phyloP scores from a whole-genome alignment of 768 basidiomycete species.

The Holtermannia corniformis region DNA sequence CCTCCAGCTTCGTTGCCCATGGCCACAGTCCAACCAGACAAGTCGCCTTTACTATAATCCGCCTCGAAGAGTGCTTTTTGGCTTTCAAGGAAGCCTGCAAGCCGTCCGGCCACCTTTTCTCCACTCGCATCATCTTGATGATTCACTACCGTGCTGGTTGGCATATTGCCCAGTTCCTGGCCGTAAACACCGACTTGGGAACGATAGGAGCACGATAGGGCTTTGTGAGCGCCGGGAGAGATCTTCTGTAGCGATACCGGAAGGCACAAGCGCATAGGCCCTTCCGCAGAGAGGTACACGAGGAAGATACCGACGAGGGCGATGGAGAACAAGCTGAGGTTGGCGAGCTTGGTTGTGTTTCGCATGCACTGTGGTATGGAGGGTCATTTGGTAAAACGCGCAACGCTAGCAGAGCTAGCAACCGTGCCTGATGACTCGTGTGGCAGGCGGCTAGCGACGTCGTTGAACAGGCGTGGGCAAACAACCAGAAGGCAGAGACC shows the following conservation, averaged over 20 bases:
- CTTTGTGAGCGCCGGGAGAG: constrained; percentile 17
- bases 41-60: constrained; percentile 48
- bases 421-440: too few relatives aligned
- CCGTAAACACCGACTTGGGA: neutral
- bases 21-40: constrained; percentile 65
- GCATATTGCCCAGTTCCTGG: neutral
- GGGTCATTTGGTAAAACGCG: too few relatives aligned
- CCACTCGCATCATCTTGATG: constrained; percentile 7
- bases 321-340: neutral
- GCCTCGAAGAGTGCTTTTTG: constrained; percentile 56
- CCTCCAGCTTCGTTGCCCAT: constrained; percentile 98
- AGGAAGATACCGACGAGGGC: neutral
- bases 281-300: neutral
- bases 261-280: constrained; percentile 32
- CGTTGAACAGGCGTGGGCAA: too few relatives aligned
- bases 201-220: constrained; percentile 18
- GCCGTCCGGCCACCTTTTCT: constrained; percentile 11
- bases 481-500: too few relatives aligned
- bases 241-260: constrained; percentile 26
- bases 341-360: neutral
- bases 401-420: too few relatives aligned
- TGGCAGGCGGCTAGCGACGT: too few relatives aligned
- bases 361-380: neutral
- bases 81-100: constrained; percentile 43
- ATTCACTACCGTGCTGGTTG: too few relatives aligned